phyloP scores from a whole-genome alignment of 2,329 filamentous ascomycete species.

The Colletotrichum eleusines region DNA sequence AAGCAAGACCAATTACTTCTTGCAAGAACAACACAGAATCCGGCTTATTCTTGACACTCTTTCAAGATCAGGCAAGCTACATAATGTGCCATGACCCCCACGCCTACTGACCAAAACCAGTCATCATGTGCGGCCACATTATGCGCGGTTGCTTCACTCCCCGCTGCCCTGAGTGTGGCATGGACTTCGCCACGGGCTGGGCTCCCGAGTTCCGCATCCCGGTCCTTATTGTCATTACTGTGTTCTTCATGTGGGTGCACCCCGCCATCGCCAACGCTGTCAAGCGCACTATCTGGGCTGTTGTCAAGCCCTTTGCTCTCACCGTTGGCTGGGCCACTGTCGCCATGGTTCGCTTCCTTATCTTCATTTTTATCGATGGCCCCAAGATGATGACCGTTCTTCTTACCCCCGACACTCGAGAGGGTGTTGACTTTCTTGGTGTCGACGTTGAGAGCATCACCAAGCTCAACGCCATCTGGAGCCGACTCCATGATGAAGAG shows the following conservation, averaged over 20 bases:
- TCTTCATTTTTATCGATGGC: constrained; percentile 37
- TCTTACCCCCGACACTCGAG: neutral
- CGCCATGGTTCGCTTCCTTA: constrained; percentile 14
- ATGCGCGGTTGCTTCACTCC: constrained; percentile 25
- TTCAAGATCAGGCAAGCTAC: neutral
- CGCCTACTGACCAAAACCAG: neutral
- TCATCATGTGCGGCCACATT: constrained; percentile 28
- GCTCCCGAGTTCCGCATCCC: constrained; percentile 21
- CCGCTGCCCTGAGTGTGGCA: constrained; percentile 12
- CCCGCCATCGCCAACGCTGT: constrained; percentile 11
- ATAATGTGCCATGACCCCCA: neutral
- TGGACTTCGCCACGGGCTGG: constrained; percentile 32
- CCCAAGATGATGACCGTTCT: constrained; percentile 15
- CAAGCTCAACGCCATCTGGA: constrained; percentile 37
- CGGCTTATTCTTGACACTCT: neutral
- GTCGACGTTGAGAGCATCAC: constrained; percentile 27
- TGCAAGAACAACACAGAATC: neutral
- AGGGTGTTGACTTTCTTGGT: neutral
- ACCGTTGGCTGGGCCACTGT: constrained; percentile 27
- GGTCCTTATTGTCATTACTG: constrained; percentile 15
- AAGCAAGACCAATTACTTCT: neutral
- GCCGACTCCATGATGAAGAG: constrained; percentile 15
- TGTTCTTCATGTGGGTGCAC: constrained; percentile 30
- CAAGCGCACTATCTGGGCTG: constrained; percentile 20
- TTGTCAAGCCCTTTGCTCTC: constrained; percentile 31